Base-by-base conservation (phyloP, 768 basidiomycete species). In the Russula emetica region DNA sequence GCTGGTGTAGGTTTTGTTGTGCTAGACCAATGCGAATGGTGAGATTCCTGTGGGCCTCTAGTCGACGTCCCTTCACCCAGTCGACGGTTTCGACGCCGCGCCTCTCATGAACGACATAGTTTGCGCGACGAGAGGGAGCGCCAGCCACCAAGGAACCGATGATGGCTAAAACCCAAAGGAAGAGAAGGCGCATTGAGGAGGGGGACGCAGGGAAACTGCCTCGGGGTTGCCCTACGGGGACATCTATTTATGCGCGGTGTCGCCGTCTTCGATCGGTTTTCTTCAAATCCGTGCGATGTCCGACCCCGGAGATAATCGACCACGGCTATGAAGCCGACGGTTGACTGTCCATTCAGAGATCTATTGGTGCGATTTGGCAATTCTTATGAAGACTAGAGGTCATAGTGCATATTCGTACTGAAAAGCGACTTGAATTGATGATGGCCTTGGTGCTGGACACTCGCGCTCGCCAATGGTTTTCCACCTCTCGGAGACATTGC, bases 11-110 rank as follows among this genome's bases (percentile, higher is more conserved):
- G 64, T 82, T 80, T 49, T 69, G 70, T 68, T 82, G 81, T 8
- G 67, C 66, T 6, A 82, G 75, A 0, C 79, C 81, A 49, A 82
- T 76, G 52, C 80, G 79, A 40, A 82, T 71, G 13, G 80, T 81
- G 30, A 82, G 63, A 2, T 73, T 61, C 22, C 72, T 70, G 49
- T 73, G 62, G 10, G 76, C 24, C 40, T 75, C 67, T 24, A 75
- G 71, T 5, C 72, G 75, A 34, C 74, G 72, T 20, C 71, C 56
- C 3, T 67, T 60, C 0, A 40, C 45, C 80, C 77, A 82, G 2
- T 71, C 71, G 7, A 58, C 11, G 10, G 78, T 79, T 3, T 72
- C 67, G 14, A 50, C 66, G 18, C 70, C 71, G 58, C 78, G 78
- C 59, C 71, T 76, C 68, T 80, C 79, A 59, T 80, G 78, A 32